Base-by-base conservation (phyloP, 108 stramenopile genomes). In the Nannochloropsis gaditana region DNA sequence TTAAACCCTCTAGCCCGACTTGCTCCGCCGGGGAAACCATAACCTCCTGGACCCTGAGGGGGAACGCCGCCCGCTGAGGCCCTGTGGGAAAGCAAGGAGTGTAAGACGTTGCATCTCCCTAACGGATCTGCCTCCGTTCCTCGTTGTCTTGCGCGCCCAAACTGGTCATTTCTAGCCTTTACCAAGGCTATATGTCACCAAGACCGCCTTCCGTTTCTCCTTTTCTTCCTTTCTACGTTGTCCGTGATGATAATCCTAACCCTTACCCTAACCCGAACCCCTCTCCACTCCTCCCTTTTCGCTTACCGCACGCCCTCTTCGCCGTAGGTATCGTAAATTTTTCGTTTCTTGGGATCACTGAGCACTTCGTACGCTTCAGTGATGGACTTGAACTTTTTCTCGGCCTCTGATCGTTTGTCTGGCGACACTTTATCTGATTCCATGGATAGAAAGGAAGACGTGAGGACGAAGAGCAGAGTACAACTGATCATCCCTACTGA, bases 271-370 rank as follows among this genome's bases (percentile, higher is more conserved):
- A 73, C n/a, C 59, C 59, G n/a, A n/a, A 15, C 59, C 4, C n/a
- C 59, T n/a, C 15, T 73, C 59, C 59, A 6, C n/a, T n/a, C 59
- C 15, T 73, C 59, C 59, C 15, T 73, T 6, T 6, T n/a, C n/a
- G 19, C 59, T n/a, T 73, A 73, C 59, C 59, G 15, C 59, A 73
- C 15, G 59, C 59, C 59, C 59, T 73, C 88, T 81, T 94, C 92
- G 0, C 95, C 94, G 85, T 94, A 94, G 79, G 93, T 90, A 80
- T 95, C 95, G 85, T 94, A 95, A 9, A 94, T 89, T 82, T 94
- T 90, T 82, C 93, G 91, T 79, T 95, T 95, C 83, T 95, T 92
- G 10, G 94, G 93, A 83, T 95, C 94, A 83, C 89, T 89, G 41
- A 95, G 82, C 5, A 95, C 89, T 73, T 92, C 92, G 82, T 95